Base-by-base conservation (phyloP, 2,329 filamentous ascomycete genomes). In the Phaeoacremonium minimum region DNA sequence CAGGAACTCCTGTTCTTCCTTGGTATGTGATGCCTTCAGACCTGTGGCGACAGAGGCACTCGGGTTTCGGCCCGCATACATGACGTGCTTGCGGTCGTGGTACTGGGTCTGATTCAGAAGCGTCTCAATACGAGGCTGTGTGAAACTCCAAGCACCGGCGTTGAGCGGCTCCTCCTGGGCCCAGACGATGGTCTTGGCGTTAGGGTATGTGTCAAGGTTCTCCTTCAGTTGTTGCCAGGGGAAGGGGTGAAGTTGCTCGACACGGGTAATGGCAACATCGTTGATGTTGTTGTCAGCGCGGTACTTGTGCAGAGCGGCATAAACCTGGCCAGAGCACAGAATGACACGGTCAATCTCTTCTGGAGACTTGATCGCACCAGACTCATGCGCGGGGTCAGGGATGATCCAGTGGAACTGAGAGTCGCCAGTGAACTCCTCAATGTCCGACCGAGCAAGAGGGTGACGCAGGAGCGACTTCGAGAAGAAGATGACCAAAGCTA, bases 181-280 rank as follows among this genome's bases (percentile, higher is more conserved):
- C 90, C 90, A 98, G 46, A 98, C 89, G 49, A 98, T 89, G 46
- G 89, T 91, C 77, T 96, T 87, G 52, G 91, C 91, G 64, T 98
- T 98, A 60, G 90, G 88, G 73, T 98, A 98, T 64, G 73, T 80
- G 72, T 98, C 91, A 37, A 98, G 77, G 72, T 97, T 97, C 64
- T 97, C 91, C 73, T 86, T 87, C 37, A 98, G 80, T 66, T 93
- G 89, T 53, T 90, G 83, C 91, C 93, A 98, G 35, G 93, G 93
- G 87, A 98, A 98, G 55, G 93, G 93, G 71, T 98, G 90, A 43
- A 98, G 79, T 70, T 98, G 93, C 72, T 98, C 93, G 49, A 98
- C 80, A 58, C 93, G 89, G 15, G 90, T 96, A 60, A 98, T 84
- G 56, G 91, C 93, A 15, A 91, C 86, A 59, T 96, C 84, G 64